phyloP scores from a whole-genome alignment of 1,284 basidiomycete genomes.

The Pyrrhoderma noxium region DNA sequence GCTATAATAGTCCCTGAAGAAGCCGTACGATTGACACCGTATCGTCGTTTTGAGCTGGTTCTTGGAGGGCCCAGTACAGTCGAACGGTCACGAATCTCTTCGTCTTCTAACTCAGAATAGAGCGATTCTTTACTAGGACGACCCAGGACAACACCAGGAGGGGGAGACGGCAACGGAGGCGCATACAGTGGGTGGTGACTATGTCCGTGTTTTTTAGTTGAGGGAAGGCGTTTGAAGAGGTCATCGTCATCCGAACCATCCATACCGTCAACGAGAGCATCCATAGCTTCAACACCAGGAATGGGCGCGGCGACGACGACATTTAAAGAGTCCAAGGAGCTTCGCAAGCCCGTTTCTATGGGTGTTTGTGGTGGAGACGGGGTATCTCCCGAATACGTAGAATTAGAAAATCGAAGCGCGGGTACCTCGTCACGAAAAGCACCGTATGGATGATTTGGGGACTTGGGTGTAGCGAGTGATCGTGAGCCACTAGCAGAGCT shows the following conservation, averaged over 20 bases:
- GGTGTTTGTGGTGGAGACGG: slow-evolving; percentile 28
- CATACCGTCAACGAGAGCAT: slow-evolving; percentile 80
- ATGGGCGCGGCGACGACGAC: slow-evolving; percentile 71
- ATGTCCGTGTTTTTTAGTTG: slow-evolving; percentile 35
- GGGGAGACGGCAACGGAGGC: slow-evolving; percentile 72
- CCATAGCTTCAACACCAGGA: slow-evolving; percentile 74
- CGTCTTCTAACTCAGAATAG: slow-evolving; percentile 5
- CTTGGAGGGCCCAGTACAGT: background rate
- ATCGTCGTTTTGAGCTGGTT: slow-evolving; percentile 2
- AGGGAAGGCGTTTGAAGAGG: slow-evolving; percentile 30
- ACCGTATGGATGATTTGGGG: slow-evolving; percentile 5
- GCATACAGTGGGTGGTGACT: slow-evolving; percentile 65
- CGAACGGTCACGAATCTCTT: slow-evolving; percentile 1
- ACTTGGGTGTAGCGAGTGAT: slow-evolving; percentile 6
- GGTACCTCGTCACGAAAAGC: slow-evolving; percentile 15
- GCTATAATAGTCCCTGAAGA: slow-evolving; percentile 9
- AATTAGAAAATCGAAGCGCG: slow-evolving; percentile 16
- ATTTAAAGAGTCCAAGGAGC: slow-evolving; percentile 40
- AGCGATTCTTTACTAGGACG: slow-evolving; percentile 22
- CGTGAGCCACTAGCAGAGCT: slow-evolving; percentile 2
- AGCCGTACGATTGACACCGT: slow-evolving; percentile 7
- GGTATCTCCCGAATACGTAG: slow-evolving; percentile 14
- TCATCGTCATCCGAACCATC: slow-evolving; percentile 51
- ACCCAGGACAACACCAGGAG: slow-evolving; percentile 70
- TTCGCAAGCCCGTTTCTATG: slow-evolving; percentile 24